Conservation (phyloP, 2,329 filamentous ascomycete species). For the Phaeosphaeria sp. region DNA sequence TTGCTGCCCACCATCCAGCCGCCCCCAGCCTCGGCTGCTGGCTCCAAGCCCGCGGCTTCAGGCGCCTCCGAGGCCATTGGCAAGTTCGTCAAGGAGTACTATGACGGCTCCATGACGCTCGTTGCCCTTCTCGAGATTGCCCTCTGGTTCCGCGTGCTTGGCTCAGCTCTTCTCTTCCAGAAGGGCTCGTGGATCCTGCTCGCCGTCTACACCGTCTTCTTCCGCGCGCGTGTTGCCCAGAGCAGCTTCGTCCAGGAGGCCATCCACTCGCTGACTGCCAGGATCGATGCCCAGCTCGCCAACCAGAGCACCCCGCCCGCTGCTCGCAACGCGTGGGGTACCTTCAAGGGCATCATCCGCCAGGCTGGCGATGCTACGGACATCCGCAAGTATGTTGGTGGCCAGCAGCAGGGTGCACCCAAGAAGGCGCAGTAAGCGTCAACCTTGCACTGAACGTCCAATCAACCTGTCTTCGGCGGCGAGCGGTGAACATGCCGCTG, state of each 20-base stretch:
- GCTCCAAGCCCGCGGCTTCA: slow-evolving; percentile 63
- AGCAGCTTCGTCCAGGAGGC: slow-evolving; percentile 90
- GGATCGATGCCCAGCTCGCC: slow-evolving; percentile 80
- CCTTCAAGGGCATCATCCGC: slow-evolving; percentile 73
- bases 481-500: slow-evolving; percentile 17
- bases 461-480: slow-evolving; percentile 22
- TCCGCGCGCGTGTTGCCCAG: slow-evolving; percentile 87
- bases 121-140: slow-evolving; percentile 87
- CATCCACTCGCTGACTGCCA: slow-evolving; percentile 73
- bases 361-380: slow-evolving; percentile 84
- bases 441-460: slow-evolving; percentile 5
- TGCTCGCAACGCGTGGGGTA: slow-evolving; percentile 80
- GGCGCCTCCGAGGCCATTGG: slow-evolving; percentile 83
- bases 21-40: slow-evolving; percentile 57
- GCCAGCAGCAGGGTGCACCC: slow-evolving; percentile 58
- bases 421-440: slow-evolving; percentile 66
- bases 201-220: slow-evolving; percentile 85
- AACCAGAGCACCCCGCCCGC: slow-evolving; percentile 86
- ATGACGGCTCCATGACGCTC: slow-evolving; percentile 92
- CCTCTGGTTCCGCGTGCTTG: slow-evolving; percentile 82
- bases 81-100: slow-evolving; percentile 96
- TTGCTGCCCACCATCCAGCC: slow-evolving; percentile 86
- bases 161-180: slow-evolving; percentile 85
- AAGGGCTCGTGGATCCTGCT: slow-evolving; percentile 91
- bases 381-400: slow-evolving; percentile 72